Base-by-base conservation (phyloP, 352 stramenopile genomes). In the Phytophthora niederhauseri region DNA sequence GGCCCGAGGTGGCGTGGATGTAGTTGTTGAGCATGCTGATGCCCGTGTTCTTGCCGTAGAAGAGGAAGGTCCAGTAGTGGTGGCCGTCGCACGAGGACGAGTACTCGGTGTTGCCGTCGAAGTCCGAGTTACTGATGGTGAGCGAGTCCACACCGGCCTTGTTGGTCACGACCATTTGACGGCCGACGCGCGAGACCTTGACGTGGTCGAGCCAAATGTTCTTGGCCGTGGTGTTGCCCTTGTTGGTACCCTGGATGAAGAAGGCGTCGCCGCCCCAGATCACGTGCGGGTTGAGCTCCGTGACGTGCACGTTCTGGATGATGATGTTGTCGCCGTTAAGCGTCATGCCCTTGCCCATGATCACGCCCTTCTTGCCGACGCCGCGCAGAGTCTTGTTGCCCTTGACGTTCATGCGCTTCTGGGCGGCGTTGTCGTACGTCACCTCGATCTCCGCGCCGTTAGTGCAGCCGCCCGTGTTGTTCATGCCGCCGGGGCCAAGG, bases 41-140 rank as follows among this genome's bases (percentile, higher is more conserved):
- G 0, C 52, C 61, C 1, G 72, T 81, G 48, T 62, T 61, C 22
- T 62, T 61, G 26, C 72, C 72, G 63, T 73, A 78, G 34, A 82
- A 53, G 14, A 80, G 53, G 58, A 78, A 78, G 12, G 50, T 69
- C 74, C 77, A 89, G 68, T 89, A 89, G 68, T 89, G 80, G 60
- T 68, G 77, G 3, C 78, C 77, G 20, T 89, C 75, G 49, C 80
- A 89, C 31, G 75, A 71, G 4, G 73, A 49, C 17, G 77, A 85
- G 64, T 69, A 86, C 11, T 64, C 48, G 2, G 80, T 85, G 34
- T 65, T 50, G 15, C 80, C 80, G 51, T 89, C 77, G 54, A 86
- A 89, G 38, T 86, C 77, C 48, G 68, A 83, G 68, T 85, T 84
- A 49, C 73, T 85, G 70, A 88, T 77, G 1, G 80, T 88, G 49